Evolutionary conservation across 2,329 filamentous ascomycete genomes (phyloP).

Genomic region (Colletotrichum sp.): DNA sequence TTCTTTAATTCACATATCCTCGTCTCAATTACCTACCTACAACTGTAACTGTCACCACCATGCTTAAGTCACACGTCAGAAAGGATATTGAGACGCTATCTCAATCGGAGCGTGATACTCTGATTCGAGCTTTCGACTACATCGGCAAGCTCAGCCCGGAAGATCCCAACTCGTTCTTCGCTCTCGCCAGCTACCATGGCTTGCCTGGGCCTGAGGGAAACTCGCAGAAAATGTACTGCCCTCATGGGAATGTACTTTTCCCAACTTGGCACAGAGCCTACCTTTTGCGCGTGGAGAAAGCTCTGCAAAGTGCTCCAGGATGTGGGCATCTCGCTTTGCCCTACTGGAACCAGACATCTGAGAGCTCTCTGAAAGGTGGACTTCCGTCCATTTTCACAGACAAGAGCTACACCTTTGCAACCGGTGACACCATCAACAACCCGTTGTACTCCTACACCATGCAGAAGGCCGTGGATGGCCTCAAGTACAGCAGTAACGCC

Average conservation of each 20-base stretch:
- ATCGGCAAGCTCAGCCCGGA: not conserved
- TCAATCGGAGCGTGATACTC: not conserved
- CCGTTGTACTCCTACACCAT: slow-evolving; percentile 29
- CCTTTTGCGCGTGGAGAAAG: slow-evolving; percentile 26
- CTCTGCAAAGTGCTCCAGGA: slow-evolving; percentile 17
- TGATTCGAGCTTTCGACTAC: not conserved
- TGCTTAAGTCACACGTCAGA: not conserved
- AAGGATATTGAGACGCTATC: not conserved
- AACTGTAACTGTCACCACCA: not conserved
- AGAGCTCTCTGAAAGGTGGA: not conserved
- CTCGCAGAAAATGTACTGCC: slow-evolving; percentile 27
- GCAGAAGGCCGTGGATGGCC: slow-evolving; percentile 14
- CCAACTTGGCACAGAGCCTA: slow-evolving; percentile 35
- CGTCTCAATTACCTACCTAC: not conserved
- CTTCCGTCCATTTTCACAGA: not conserved
- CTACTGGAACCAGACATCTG: slow-evolving; percentile 25
- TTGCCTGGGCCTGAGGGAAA: slow-evolving; percentile 15
- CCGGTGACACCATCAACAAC: slow-evolving; percentile 6
- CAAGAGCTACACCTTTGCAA: not conserved
- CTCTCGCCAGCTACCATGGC: slow-evolving; percentile 31
- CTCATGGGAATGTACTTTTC: slow-evolving; percentile 31
- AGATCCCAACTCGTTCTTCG: slow-evolving; percentile 27
- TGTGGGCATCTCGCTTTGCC: slow-evolving; percentile 21
- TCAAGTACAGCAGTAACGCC: not conserved
- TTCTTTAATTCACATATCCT: not conserved